Evolutionary conservation across 768 basidiomycete species (phyloP), one percentile per base, ranked within the genome.

Genomic region (Naematelia aurantialba): DNA sequence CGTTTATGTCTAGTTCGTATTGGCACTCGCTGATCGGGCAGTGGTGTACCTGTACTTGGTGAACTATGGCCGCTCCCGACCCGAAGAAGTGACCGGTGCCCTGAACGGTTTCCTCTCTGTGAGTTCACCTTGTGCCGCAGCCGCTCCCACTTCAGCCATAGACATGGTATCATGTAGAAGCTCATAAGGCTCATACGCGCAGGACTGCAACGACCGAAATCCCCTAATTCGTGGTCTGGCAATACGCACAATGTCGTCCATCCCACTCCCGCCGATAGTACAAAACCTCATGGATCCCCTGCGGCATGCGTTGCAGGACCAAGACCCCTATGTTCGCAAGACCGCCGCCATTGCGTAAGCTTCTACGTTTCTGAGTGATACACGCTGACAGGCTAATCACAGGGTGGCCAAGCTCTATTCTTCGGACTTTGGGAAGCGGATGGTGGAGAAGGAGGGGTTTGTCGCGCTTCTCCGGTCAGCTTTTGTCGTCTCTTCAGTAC

Each of bases 181-280:
- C 61, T 49, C 27, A 53, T 22, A 25, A 21, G 30, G 8, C 47
- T 56, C 8, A 8, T 39, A n/a, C 10, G 2, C 34, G 30, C 68
- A 98, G 94, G 94, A 98, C 75, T 96, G 91, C 69, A 88, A 86
- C 69, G 94, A 98, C 74, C 85, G 89, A 47, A 98, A 98, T 75
- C 94, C 96, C 11, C 86, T 99, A 49, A 91, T 99, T 58, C 89
- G 96, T 31, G 96, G 94, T 14, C 82, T 99, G 47, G 92, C 96
- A 19, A 93, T 99, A 69, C 89, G 96, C 45, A 99, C 96, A 12
- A 98, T 99, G 94, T 94, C 96, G 5, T 97, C 96, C 73, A 98
- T 99, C 68, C 91, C 92, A 31, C 87, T 96, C 22, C 88, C 92
- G 8, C 58, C 72, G 3, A 90, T 97, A 61, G 87, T 87, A 12